Conservation (phyloP, 371 early-diverging fungal genomes). For the Rhizopus microsporus region DNA sequence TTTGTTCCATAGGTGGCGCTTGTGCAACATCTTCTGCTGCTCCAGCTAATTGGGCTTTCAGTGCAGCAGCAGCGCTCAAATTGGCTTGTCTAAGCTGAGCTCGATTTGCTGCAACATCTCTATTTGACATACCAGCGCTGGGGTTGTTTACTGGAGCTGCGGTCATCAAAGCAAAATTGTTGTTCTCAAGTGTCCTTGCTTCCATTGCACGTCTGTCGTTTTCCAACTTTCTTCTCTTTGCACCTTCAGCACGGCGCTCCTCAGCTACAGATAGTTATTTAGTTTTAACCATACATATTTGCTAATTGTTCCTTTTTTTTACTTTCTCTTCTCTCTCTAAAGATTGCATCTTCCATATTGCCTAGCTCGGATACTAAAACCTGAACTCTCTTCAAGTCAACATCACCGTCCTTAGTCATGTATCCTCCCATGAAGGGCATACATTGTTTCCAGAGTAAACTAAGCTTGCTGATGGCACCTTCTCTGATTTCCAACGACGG, state of each 20-base stretch:
- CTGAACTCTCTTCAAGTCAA: conserved; percentile 80
- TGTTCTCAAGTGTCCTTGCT: conserved; percentile 27
- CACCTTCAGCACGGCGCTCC: conserved; percentile 39
- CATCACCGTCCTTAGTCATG: conserved; percentile 84
- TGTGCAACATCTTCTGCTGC: conserved; percentile 4
- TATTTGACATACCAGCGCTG: conserved; percentile 38
- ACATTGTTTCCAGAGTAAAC: conserved; percentile 84
- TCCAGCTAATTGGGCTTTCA: conserved; percentile 32
- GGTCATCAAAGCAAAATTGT: conserved; percentile 39
- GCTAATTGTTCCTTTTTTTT: conserved; percentile 33
- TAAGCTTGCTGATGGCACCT: conserved; percentile 92
- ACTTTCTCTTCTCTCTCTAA: conserved; percentile 71
- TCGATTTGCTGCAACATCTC: conserved; percentile 41
- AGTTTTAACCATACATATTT: background rate
- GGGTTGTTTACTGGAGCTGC: conserved; percentile 43
- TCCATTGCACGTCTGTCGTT: conserved; percentile 43
- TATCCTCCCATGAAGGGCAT: conserved; percentile 81
- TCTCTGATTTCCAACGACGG: conserved; percentile 98
- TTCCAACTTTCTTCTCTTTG: conserved; percentile 48
- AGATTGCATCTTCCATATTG: conserved; percentile 83
- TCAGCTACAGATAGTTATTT: conserved; percentile 25
- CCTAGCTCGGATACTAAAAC: conserved; percentile 81
- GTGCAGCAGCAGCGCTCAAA: conserved; percentile 58
- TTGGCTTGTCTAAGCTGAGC: conserved; percentile 43
- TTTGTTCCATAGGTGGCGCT: conserved; percentile 14